Evolutionary conservation across 116 monocot genomes (phyloP).

Genomic region (Iris pallida): DNA sequence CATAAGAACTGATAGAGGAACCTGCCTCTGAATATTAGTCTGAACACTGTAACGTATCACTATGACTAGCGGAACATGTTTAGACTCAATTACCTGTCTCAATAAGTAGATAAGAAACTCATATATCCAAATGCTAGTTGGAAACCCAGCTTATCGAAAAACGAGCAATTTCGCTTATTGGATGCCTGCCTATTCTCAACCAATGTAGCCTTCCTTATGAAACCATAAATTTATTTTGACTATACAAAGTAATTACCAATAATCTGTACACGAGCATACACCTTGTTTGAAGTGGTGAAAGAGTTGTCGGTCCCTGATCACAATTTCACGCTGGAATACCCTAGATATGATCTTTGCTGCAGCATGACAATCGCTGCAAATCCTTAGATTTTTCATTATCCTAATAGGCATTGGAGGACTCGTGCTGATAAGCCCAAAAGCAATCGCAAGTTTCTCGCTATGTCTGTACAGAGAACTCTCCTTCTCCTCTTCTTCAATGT

Average conservation of each 20-base stretch:
- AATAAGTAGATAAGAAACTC: too few species aligned
- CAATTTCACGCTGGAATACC: constrained; percentile 32
- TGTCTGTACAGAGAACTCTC: constrained; percentile 40
- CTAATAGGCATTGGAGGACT: constrained; percentile 30
- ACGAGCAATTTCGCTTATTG: too few species aligned
- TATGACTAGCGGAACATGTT: too few species aligned
- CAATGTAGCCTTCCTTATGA: too few species aligned
- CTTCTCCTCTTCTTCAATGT: constrained; percentile 51
- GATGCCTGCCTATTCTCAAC: too few species aligned
- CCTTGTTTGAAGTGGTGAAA: constrained; percentile 48
- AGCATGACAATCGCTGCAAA: constrained; percentile 43
- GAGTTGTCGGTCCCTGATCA: constrained; percentile 33
- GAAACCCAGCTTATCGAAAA: too few species aligned
- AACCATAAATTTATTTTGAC: background rate
- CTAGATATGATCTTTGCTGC: constrained; percentile 43
- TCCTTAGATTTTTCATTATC: constrained; percentile 47
- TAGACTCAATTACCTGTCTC: too few species aligned
- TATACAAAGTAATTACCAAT: constrained; percentile 20
- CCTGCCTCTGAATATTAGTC: too few species aligned
- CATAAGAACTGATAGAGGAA: too few species aligned
- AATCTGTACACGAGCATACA: constrained; percentile 45
- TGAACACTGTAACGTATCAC: too few species aligned
- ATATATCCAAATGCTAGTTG: too few species aligned
- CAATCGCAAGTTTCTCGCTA: constrained; percentile 53
- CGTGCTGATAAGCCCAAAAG: constrained; percentile 41